Percentiles rank a stretch among this genome's conserved stretches.
Evolutionary conservation across 2,329 filamentous ascomycete species (phyloP).

Genomic region (Fusarium sp.): DNA sequence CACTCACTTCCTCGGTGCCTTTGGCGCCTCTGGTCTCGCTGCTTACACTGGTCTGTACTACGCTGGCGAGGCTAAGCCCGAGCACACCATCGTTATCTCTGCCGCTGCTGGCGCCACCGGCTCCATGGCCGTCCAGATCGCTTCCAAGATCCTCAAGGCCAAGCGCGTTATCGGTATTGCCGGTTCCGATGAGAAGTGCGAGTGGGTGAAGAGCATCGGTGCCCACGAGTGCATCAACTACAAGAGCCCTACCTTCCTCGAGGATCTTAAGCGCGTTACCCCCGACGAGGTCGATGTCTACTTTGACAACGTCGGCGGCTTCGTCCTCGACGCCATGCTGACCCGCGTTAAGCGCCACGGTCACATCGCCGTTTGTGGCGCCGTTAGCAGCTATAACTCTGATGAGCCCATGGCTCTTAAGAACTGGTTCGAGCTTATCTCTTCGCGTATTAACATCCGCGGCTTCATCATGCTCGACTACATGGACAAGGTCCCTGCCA

Average conservation of each 20-base stretch:
- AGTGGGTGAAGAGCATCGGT: conserved; percentile 46
- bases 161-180: conserved; percentile 48
- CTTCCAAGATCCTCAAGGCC: conserved; percentile 44
- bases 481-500: conserved; percentile 46
- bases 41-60: conserved; percentile 45
- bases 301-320: conserved; percentile 48
- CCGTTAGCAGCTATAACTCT: conserved; percentile 46
- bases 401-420: conserved; percentile 45
- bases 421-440: conserved; percentile 49
- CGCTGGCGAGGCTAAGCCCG: conserved; percentile 44
- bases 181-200: conserved; percentile 46
- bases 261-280: conserved; percentile 45
- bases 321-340: conserved; percentile 45
- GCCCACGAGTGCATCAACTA: conserved; percentile 48
- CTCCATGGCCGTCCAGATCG: conserved; percentile 49
- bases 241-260: conserved; percentile 46
- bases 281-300: conserved; percentile 47
- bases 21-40: conserved; percentile 46
- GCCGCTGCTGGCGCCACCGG: conserved; percentile 47
- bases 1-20: conserved; percentile 48
- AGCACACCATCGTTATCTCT: conserved; percentile 47
- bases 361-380: conserved; percentile 45
- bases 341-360: conserved; percentile 46
- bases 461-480: conserved; percentile 49
- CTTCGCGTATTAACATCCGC: conserved; percentile 41